Base-by-base conservation (phyloP, 805 yeast genomes). In the Candida pini region DNA sequence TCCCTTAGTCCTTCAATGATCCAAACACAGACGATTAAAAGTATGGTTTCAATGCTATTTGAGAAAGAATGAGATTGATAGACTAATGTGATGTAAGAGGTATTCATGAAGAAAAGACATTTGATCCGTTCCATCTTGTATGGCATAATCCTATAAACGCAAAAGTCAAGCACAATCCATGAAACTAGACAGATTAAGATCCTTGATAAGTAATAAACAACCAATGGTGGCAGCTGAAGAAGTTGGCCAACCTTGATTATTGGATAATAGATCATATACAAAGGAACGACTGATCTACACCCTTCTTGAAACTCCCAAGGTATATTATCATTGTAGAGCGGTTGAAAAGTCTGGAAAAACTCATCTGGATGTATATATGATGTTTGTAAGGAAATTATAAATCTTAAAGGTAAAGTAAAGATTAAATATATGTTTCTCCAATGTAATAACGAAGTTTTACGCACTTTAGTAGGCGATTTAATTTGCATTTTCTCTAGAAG, bases 341-440 rank as follows among this genome's bases (percentile, higher is more conserved):
- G 81, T 54, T 88, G 94, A 31, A 94, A 72, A n/a, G 80, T 74
- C 56, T 94, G 99, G 55, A 86, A 85, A 56, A 89, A 96, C 62
- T 92, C 99, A 65, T 92, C 99, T 0, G 99, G 99, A 47, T 94
- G 99, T 31, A 92, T 78, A 53, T 94, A 92, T 0, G 96, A 85
- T 20, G 81, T 70, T 36, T 81, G 76, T 2, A 83, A 53, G 0
- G 83, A 78, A 29, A 86, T 62, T 18, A 71, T 61, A 16, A 81
- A 59, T 33, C 86, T 54, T 18, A 74, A 47, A 0, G 66, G 66
- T 3, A 78, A 57, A 8, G 74, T 55, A 13, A 51, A 51, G 9
- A 63, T 15, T 8, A 73, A 38, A 45, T 75, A 69, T 4, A 69
- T 49, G 15, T 49, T 51, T 41, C 84, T 60, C 81, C 83, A 74